Base-by-base conservation (phyloP, 2,329 filamentous ascomycete genomes). In the Trichoderma polysporum region DNA sequence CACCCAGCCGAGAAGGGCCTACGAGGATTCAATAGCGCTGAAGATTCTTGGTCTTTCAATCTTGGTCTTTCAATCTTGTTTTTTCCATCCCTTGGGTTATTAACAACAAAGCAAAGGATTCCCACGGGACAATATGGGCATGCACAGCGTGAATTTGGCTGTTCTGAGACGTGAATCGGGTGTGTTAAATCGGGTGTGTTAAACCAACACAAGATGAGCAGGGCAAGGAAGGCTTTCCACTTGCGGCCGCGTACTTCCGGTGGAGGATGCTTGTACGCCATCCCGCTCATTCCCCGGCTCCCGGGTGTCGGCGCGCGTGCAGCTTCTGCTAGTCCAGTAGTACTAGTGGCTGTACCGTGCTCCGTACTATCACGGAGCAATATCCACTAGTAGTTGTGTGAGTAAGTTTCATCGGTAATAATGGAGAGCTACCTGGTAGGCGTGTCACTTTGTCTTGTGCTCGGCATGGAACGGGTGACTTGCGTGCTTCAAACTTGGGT, bases 241-340 rank as follows among this genome's bases (percentile, higher is more conserved):
- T 25, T n/a, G n/a, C 41, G 58, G 41, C 58, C 41, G 58, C 58
- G 29, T 61, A 25, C 33, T 39, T 35, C 59, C 59, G 47, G 47
- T 62, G 59, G 61, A 64, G 60, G 60, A 64, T 53, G 35, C 58
- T 52, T 47, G 31, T 49, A 56, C 49, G 61, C 50, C 50, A 56
- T 56, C 61, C 61, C 37, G 61, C 37, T 53, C 61, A 41, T 64
- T 41, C 61, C 61, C 61, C 50, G 61, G 61, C 37, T 45, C 49
- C 61, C 61, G 61, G 61, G 61, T 54, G 61, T 64, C 61, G 61
- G 61, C 50, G 61, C 61, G 39, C 31, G 50, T 27, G 49, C 19
- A 37, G 22, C 15, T 61, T 15, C 19, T 57, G 41, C 58, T 49
- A 33, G 12, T 19, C 33, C 27, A 17, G 29, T 61, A 6, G 45